Base-by-base conservation (phyloP, 2,329 filamentous ascomycete species). In the Fusarium napiforme region DNA sequence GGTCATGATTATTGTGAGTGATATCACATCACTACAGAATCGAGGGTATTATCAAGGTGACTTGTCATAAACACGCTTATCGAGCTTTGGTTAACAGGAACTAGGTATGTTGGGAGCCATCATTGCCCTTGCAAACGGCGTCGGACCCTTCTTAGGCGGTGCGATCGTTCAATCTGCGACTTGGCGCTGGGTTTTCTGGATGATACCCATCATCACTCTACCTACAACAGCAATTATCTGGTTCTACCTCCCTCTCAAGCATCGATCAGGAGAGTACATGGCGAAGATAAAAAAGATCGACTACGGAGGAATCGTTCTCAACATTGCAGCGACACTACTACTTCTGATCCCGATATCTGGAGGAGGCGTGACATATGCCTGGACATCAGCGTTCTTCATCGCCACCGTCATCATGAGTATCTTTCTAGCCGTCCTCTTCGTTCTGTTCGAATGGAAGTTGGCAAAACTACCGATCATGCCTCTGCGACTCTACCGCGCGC, bases 1-100 rank as follows among this genome's bases (percentile, higher is more conserved):
- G 15, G 80, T 78, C 47, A 82, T 81, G 80, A 83, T 83, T 47
- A 82, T 83, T 46, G 78, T 83, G 12, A 81, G 79, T 36, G 82
- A 84, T 50, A 79, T 83, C 21, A 80, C 79, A 1, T 81, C 81
- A 4, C 15, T 55, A 1, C 50, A 55, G 1, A 55, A 55, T n/a
- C 50, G 50, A 2, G 50, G 50, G 1, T 40, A 55, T 7, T 55
- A 55, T 10, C 50, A 55, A n/a, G 50, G 50, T 34, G 5, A 36
- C 15, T 16, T 18, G 2, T 36, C 15, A 36, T 16, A 36, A 7
- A 36, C 15, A 36, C 16, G 3, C 34, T 4, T 16, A 5, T 36
- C 8, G 34, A 36, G 15, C 15, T 4, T 36, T 36, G 15, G 15
- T 15, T 36, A 9, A 50, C 47, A 19, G 14, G 2, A 7, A 4